Conservation (phyloP, 768 basidiomycete species). For the Boletus vinaceobasis region DNA sequence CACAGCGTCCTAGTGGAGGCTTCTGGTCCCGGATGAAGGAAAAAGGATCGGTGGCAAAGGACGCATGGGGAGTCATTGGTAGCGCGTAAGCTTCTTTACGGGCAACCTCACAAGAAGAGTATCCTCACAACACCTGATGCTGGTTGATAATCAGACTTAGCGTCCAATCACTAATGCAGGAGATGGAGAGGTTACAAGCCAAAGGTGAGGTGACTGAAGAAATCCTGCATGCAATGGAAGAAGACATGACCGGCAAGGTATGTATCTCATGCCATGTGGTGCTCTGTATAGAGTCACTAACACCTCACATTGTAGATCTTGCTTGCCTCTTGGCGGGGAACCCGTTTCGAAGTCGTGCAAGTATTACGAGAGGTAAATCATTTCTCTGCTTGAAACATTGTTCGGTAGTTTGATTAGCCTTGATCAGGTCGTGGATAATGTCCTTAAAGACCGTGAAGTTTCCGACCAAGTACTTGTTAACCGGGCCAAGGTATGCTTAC, state of each 20-base stretch:
- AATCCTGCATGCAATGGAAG: slow-evolving; percentile 79
- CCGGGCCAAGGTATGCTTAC: slow-evolving; percentile 70
- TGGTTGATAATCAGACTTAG: slow-evolving; percentile 34
- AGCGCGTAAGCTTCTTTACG: slow-evolving; percentile 67
- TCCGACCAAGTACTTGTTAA: slow-evolving; percentile 70
- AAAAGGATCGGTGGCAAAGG: slow-evolving; percentile 89
- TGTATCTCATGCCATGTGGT: not conserved
- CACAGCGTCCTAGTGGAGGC: slow-evolving; percentile 54
- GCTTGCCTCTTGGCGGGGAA: slow-evolving; percentile 97
- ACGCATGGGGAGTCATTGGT: slow-evolving; percentile 94
- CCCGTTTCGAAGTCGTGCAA: slow-evolving; percentile 89
- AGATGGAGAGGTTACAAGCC: slow-evolving; percentile 87
- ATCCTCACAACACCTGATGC: slow-evolving; percentile 43
- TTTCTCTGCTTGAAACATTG: slow-evolving; percentile 2
- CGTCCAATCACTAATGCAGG: slow-evolving; percentile 41
- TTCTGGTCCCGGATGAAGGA: slow-evolving; percentile 95
- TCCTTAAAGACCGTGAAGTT: slow-evolving; percentile 74
- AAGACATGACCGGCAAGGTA: slow-evolving; percentile 91
- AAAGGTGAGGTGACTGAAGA: slow-evolving; percentile 90
- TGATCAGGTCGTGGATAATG: slow-evolving; percentile 70
- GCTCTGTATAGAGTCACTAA: not conserved
- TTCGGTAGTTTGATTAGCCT: not conserved
- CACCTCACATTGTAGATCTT: slow-evolving; percentile 55
- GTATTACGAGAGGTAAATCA: slow-evolving; percentile 67
- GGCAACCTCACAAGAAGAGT: slow-evolving; percentile 44